phyloP scores from a whole-genome alignment of 495 filamentous ascomycete genomes.

The Bathelium albidoporum region DNA sequence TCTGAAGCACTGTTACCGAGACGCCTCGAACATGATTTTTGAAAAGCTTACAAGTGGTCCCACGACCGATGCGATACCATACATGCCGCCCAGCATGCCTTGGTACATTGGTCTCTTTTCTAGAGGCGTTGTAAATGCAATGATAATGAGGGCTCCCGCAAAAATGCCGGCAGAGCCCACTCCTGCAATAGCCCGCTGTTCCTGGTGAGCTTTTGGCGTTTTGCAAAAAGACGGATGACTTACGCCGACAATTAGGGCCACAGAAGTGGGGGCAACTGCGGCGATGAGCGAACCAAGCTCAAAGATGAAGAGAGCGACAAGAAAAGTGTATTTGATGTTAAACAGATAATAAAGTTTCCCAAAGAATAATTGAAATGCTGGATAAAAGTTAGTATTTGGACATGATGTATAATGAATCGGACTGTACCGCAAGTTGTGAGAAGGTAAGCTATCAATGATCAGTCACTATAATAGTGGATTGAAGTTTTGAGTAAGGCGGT shows the following conservation, averaged over 20 bases:
- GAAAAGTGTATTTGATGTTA: constrained; percentile 46
- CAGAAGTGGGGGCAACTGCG: constrained; percentile 62
- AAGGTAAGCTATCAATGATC: no score
- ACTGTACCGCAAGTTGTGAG: no score
- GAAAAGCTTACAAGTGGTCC: constrained; percentile 27
- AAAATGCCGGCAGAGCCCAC: constrained; percentile 75
- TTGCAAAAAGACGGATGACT: no score
- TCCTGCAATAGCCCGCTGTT: constrained; percentile 77
- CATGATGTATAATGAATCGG: no score
- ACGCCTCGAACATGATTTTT: constrained; percentile 24
- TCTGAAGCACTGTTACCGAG: constrained; percentile 20
- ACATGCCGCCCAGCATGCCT: constrained; percentile 65
- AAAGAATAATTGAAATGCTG: constrained; percentile 15
- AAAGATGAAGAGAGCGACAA: constrained; percentile 64
- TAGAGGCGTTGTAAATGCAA: constrained; percentile 65
- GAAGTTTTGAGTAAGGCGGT: constrained; percentile 44
- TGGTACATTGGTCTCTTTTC: constrained; percentile 60
- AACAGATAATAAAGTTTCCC: constrained; percentile 37
- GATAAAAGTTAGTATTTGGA: no score
- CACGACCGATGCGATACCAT: constrained; percentile 55
- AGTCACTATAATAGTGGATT: no score
- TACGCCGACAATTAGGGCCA: constrained; percentile 70
- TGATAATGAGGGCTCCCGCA: constrained; percentile 71
- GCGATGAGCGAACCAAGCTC: constrained; percentile 75
- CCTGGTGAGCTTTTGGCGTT: no score